Percentiles rank a stretch among this genome's conserved stretches.
Evolutionary conservation across 176 grass and related monocot genomes (phyloP).

Genomic region (Oryza glumipatula): DNA sequence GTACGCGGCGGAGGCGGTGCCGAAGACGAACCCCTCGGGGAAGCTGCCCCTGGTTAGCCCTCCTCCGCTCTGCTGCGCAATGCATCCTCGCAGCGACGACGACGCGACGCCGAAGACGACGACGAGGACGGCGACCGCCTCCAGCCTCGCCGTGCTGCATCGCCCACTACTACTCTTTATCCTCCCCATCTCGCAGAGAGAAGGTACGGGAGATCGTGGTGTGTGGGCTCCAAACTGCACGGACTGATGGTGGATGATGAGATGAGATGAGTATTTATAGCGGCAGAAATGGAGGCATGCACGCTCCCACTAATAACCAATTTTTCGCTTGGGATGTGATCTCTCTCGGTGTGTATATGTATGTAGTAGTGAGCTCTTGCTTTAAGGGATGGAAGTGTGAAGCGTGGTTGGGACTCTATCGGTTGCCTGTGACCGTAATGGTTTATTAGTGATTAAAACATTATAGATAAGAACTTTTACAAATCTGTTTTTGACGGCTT

Average conservation of each 20-base stretch:
- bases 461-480: too few relatives aligned
- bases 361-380: too few relatives aligned
- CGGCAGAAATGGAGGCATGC: constrained; percentile 14
- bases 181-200: constrained; percentile 17
- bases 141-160: background rate
- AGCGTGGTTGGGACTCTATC: too few relatives aligned
- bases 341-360: too few relatives aligned
- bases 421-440: too few relatives aligned
- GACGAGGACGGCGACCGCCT: background rate
- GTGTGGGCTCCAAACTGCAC: constrained; percentile 48
- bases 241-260: background rate
- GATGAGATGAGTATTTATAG: constrained; percentile 35
- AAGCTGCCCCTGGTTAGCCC: constrained; percentile 73
- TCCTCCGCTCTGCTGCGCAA: constrained; percentile 34
- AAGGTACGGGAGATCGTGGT: background rate
- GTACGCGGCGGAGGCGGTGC: constrained; percentile 84
- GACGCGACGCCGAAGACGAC: background rate
- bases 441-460: too few relatives aligned
- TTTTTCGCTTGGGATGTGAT: background rate
- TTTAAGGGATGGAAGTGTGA: too few relatives aligned
- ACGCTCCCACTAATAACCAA: background rate
- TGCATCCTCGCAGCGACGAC: constrained; percentile 37
- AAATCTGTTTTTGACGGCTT: too few relatives aligned
- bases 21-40: constrained; percentile 86
- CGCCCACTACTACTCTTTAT: constrained; percentile 23